Evolutionary conservation across 106 monocot genomes (phyloP), one percentile per base, ranked within the genome.

Genomic region (Dendrobium officinale): DNA sequence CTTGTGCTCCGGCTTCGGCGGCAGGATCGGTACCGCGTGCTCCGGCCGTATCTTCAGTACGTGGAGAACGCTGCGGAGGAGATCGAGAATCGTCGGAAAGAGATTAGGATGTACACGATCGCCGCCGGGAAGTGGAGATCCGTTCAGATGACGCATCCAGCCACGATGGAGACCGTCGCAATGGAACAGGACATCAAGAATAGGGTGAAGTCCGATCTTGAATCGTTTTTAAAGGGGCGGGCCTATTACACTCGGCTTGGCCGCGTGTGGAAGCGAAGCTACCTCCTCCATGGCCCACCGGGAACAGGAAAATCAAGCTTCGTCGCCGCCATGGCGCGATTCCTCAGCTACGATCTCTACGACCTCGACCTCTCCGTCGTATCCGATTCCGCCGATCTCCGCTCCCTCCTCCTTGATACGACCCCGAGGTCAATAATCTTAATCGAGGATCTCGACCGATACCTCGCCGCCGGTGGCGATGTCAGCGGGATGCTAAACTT

Each of bases 1-100:
- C 85, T 94, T 26, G 82, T 87, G 4, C 86, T 94, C 72, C 79
- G 86, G 67, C 72, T 93, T 5, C 87, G 91, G 66, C 78, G 82
- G 48, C 83, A 79, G 77, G 91, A 93, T 80, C 73, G 89, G 31
- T 73, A 84, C 40, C 85, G 93, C 29, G 85, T 93, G 47, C 89
- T 93, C 33, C 89, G 89, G 10, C 91, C 93, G 7, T 93, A 93
- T 80, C 84, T 93, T 31, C 79, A 87, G 44, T 89, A 93, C 81
- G 79, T 93, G 59, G 91, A 93, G 85, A 54, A 89, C 72, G 87
- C 84, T 4, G 85, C 89, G 43, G 89, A 87, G 47, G 84, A 87
- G 72, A 49, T 86, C 56, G 84, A 89, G 70, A 67, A 80, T 33
- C 72, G 84, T 6, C 73, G 87, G 20, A 76, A 85, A 64, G 91